These are phyloP conservation scores for Penicillium brevicompactum DNA, from an alignment of 2,329 filamentous ascomycete species.

Conservation along the genomic window DNA sequence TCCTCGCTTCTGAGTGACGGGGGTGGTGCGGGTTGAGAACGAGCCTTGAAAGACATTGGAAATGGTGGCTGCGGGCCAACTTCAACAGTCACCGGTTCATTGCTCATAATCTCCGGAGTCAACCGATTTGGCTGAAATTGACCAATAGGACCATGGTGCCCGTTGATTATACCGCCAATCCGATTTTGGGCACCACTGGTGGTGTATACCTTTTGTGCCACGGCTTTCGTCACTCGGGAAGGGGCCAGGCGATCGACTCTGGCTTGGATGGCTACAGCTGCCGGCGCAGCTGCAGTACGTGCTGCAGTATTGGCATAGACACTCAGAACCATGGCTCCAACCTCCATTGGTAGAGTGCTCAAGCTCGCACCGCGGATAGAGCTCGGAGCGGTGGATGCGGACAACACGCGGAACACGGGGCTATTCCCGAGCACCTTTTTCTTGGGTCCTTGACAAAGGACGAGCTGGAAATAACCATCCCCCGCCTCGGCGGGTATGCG, in stretches of 20 bases:
- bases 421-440: constrained; percentile 65
- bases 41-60: constrained; percentile 31
- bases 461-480: constrained; percentile 70
- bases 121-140: constrained; percentile 29
- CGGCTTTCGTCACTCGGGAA: constrained; percentile 32
- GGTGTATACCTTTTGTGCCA: constrained; percentile 36
- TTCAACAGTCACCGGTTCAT: constrained; percentile 18
- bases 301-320: constrained; percentile 45
- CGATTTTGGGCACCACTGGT: constrained; percentile 31
- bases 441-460: constrained; percentile 60
- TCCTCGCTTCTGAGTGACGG: constrained; percentile 50
- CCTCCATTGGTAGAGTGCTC: constrained; percentile 65
- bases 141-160: constrained; percentile 39
- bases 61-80: constrained; percentile 37
- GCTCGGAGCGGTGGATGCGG: constrained; percentile 63
- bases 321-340: constrained; percentile 53
- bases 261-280: constrained; percentile 28
- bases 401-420: constrained; percentile 70
- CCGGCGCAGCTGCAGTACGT: constrained; percentile 26
- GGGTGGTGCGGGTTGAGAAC: constrained; percentile 5
- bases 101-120: constrained; percentile 7
- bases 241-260: constrained; percentile 32
- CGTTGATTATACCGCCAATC: constrained; percentile 35
- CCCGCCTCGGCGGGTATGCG: constrained; percentile 64
- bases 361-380: constrained; percentile 67